phyloP scores from a whole-genome alignment of 768 basidiomycete species.

The Boletus eberwhitei region DNA sequence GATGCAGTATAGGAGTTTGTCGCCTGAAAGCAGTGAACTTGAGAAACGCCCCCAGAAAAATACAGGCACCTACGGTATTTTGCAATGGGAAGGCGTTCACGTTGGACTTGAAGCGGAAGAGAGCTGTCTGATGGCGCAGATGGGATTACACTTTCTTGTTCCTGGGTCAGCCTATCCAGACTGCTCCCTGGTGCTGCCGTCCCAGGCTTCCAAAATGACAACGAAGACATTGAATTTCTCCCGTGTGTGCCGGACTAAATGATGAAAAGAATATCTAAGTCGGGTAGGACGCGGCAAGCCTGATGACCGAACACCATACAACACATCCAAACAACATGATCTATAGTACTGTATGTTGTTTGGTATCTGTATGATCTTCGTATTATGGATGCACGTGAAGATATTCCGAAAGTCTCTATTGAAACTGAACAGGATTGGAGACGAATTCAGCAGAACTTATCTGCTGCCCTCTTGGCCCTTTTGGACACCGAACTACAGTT shows the following conservation, averaged over 20 bases:
- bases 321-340: too few relatives aligned
- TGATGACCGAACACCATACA: too few relatives aligned
- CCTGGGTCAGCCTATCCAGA: slow-evolving; percentile 78
- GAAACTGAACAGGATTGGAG: slow-evolving; percentile 68
- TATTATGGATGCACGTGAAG: slow-evolving; percentile 37
- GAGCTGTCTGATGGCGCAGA: slow-evolving; percentile 56
- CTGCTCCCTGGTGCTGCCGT: slow-evolving; percentile 80
- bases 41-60: neutral
- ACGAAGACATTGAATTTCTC: slow-evolving; percentile 39
- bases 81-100: slow-evolving; percentile 84
- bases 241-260: neutral
- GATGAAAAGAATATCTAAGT: too few relatives aligned
- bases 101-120: slow-evolving; percentile 67
- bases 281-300: too few relatives aligned
- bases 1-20: slow-evolving; percentile 76
- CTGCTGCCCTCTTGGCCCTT: slow-evolving; percentile 38
- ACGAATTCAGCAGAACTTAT: slow-evolving; percentile 53
- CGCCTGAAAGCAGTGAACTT: slow-evolving; percentile 42
- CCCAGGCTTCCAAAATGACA: slow-evolving; percentile 90
- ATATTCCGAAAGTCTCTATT: slow-evolving; percentile 54
- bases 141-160: slow-evolving; percentile 67
- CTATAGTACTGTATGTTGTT: too few relatives aligned
- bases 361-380: neutral
- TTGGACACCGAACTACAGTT: slow-evolving; percentile 48
- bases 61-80: slow-evolving; percentile 65